phyloP scores from a whole-genome alignment of 2,329 filamentous ascomycete genomes.

The Neospermospora avenae region DNA sequence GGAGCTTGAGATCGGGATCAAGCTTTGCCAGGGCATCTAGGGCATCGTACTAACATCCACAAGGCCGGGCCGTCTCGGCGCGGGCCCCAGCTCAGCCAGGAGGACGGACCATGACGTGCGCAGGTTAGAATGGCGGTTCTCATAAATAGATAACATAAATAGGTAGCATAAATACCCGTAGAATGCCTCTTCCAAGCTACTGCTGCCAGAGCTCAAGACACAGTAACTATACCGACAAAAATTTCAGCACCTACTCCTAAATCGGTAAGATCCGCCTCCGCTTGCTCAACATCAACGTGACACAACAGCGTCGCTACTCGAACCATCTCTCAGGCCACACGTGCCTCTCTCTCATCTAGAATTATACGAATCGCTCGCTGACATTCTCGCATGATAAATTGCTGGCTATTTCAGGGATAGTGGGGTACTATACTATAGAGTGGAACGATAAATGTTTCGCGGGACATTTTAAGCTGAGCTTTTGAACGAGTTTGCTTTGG shows the following conservation, averaged over 20 bases:
- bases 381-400: constrained; percentile 6
- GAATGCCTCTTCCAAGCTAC: not conserved
- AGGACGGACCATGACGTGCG: no score
- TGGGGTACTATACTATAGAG: not conserved
- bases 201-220: not conserved
- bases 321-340: not conserved
- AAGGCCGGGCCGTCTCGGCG: not conserved
- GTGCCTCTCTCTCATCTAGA: not conserved
- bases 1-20: not conserved
- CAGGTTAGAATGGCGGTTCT: no score
- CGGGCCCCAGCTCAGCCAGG: not conserved
- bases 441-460: not conserved
- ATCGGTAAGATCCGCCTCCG: not conserved
- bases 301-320: not conserved
- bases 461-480: not conserved
- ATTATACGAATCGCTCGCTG: constrained; percentile 1
- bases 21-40: not conserved
- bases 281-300: not conserved
- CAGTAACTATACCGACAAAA: not conserved
- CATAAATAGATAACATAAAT: not conserved
- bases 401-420: not conserved
- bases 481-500: not conserved
- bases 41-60: not conserved
- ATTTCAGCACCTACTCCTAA: not conserved
- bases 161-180: not conserved